Conservation (phyloP, 2,329 filamentous ascomycete genomes). For the Xylaria arbuscula region DNA sequence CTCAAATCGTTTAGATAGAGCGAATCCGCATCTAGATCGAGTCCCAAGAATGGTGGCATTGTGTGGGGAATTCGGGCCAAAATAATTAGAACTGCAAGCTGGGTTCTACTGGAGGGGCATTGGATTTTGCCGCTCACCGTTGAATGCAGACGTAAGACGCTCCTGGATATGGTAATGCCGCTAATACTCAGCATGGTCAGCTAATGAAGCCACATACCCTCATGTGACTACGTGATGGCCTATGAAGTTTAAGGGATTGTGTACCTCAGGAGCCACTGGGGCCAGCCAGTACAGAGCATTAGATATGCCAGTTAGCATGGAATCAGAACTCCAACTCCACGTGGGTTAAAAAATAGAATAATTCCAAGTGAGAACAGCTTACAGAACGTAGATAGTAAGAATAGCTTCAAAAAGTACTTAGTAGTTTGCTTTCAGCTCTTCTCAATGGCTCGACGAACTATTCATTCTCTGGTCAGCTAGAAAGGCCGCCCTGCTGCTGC, state of each 20-base stretch:
- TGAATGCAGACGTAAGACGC: not conserved
- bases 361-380: not conserved
- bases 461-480: not conserved
- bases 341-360: not conserved
- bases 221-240: constrained; percentile 10
- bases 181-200: constrained; percentile 1
- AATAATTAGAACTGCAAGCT: not conserved
- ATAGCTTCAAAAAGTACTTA: too few relatives aligned
- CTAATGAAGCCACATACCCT: constrained; percentile 13
- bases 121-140: not conserved
- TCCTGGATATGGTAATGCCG: not conserved
- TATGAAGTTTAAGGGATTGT: not conserved
- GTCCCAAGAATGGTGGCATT: not conserved
- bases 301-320: not conserved
- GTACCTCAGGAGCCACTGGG: not conserved
- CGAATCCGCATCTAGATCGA: not conserved
- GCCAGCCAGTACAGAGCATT: too few relatives aligned
- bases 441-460: not conserved
- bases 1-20: not conserved
- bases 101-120: not conserved
- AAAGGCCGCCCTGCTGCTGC: not conserved
- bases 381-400: not conserved
- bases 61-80: not conserved
- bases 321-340: constrained; percentile 2
- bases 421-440: too few relatives aligned